A percentile compares a stretch with the other conserved stretches of the same genome.
Conservation (phyloP, 805 yeast species). For the Wilhelminamyces savonicus region DNA sequence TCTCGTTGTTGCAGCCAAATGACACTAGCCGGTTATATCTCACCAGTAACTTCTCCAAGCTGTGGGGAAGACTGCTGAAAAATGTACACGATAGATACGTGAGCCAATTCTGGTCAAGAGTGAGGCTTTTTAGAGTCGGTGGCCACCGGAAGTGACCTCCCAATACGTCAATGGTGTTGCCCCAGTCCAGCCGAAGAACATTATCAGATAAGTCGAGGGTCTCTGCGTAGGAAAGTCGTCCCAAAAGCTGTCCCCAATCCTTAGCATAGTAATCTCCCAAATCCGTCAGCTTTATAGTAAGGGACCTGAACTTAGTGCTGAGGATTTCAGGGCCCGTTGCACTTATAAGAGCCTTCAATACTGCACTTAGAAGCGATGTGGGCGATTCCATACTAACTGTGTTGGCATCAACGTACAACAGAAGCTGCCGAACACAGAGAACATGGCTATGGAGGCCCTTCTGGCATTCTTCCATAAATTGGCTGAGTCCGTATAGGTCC, state of each 20-base stretch:
- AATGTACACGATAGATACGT: conserved; percentile 11
- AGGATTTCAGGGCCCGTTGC: conserved; percentile 12
- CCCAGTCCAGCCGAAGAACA: conserved; percentile 10
- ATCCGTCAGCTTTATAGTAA: conserved; percentile 26
- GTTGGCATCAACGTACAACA: conserved; percentile 22
- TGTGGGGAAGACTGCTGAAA: conserved; percentile 19
- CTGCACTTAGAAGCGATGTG: conserved; percentile 21
- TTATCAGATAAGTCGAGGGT: conserved; percentile 22
- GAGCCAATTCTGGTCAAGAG: conserved; percentile 21
- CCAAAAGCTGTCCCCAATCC: conserved; percentile 27
- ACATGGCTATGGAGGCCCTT: conserved; percentile 10
- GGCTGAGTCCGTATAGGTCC: conserved; percentile 14
- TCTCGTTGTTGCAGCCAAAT: conserved; percentile 4
- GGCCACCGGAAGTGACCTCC: conserved; percentile 20
- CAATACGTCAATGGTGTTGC: conserved; percentile 11
- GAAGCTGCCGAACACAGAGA: conserved; percentile 10
- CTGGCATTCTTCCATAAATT: conserved; percentile 5
- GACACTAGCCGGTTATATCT: conserved; percentile 10
- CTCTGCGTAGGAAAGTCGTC: conserved; percentile 13
- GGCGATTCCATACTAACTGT: conserved; percentile 23
- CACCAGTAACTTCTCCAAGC: conserved; percentile 18
- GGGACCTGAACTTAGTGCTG: conserved; percentile 10
- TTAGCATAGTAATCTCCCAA: conserved; percentile 25
- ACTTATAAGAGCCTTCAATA: conserved; percentile 21
- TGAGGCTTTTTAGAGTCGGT: conserved; percentile 11